Evolutionary conservation across 2,329 filamentous ascomycete genomes (phyloP), one percentile per base, ranked within the genome.

Genomic region (Neophaeococcomyces aloes): DNA sequence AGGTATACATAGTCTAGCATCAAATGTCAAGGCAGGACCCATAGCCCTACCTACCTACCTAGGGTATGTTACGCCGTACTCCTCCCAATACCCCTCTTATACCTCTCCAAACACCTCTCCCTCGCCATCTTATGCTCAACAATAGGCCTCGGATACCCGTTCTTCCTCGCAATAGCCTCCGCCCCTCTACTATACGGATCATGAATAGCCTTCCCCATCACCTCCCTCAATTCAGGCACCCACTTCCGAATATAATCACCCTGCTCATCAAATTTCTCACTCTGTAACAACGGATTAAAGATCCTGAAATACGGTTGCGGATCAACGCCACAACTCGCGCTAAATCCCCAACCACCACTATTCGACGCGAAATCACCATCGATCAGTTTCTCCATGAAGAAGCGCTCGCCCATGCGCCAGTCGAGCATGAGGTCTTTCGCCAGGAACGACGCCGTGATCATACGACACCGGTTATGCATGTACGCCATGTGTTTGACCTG

Each of bases 221-320:
- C 41, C 0, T 62, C 71, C 19, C 64, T 69, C 48, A 94, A 65
- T 64, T 94, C 87, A 0, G 79, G 79, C 7, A 94, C 70, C 86
- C 86, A 94, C 47, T 76, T 77, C 29, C 83, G 72, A 44, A 94
- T 93, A 59, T 89, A 94, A 13, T 78, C 76, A 0, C 86, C 88
- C 0, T 81, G 69, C 0, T 74, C 67, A 58, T 94, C 87, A 54
- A 93, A 94, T 62, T 83, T 88, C 69, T 91, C 84, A 53, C 82
- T 86, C 66, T 94, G 87, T 14, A 85, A 65, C 34, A 86, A 60
- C 0, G 87, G 87, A 56, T 93, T 94, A 64, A 94, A 94, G 40
- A 94, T 83, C 5, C 86, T 74, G 51, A 94, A 94, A 59, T 93
- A 94, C 0, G 87, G 86, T 62, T 94, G 84, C 1, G 86, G 83